Evolutionary conservation across 441 rosid species (phyloP).

Genomic region (Euphorbia celastroides): DNA sequence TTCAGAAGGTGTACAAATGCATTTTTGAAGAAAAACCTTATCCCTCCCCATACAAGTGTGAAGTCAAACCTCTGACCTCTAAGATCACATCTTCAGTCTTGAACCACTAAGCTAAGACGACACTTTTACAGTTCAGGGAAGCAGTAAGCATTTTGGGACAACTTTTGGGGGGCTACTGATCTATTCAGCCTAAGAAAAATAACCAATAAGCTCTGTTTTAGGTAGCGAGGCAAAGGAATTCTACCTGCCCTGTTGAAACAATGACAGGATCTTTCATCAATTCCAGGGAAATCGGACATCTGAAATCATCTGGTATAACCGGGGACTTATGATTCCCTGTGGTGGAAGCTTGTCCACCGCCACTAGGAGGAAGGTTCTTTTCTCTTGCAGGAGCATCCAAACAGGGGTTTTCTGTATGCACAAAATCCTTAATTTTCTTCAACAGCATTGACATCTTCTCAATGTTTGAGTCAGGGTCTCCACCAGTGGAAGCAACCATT

Average conservation of each 20-base stretch:
- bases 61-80: too few species aligned
- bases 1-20: too few species aligned
- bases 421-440: slow-evolving; percentile 76
- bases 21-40: too few species aligned
- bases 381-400: slow-evolving; percentile 41
- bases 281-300: slow-evolving; percentile 91
- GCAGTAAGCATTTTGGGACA: too few species aligned
- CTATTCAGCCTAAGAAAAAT: too few species aligned
- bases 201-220: background rate
- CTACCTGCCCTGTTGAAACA: slow-evolving; percentile 95
- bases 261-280: slow-evolving; percentile 96
- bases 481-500: slow-evolving; percentile 61
- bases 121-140: too few species aligned
- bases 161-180: too few species aligned
- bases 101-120: too few species aligned
- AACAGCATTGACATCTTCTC: slow-evolving; percentile 83
- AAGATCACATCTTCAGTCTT: too few species aligned
- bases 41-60: too few species aligned
- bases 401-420: slow-evolving; percentile 63
- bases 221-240: slow-evolving; percentile 14
- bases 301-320: slow-evolving; percentile 85
- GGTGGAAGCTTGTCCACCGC: slow-evolving; percentile 50
- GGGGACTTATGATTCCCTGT: slow-evolving; percentile 56
- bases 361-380: slow-evolving; percentile 35
- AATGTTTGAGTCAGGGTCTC: slow-evolving; percentile 67